phyloP scores from a whole-genome alignment of 805 yeast species.

The Brettanomyces naardenensis region DNA sequence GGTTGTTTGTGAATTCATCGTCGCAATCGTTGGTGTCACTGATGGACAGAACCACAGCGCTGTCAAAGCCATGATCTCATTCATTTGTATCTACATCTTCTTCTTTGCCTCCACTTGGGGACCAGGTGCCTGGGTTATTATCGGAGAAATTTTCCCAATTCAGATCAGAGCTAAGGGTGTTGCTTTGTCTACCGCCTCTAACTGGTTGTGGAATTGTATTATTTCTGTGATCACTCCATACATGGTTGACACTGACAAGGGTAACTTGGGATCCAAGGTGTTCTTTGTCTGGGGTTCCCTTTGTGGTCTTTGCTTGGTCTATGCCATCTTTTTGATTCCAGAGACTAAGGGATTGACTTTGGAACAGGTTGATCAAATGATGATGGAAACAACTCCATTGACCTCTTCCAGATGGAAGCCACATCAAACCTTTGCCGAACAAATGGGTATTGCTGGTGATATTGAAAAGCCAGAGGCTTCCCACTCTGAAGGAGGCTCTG shows the following conservation, averaged over 20 bases:
- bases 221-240: slow-evolving; percentile 74
- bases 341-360: slow-evolving; percentile 76
- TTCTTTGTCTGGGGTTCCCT: slow-evolving; percentile 67
- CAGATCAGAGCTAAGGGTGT: slow-evolving; percentile 70
- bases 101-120: slow-evolving; percentile 84
- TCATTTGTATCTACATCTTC: slow-evolving; percentile 56
- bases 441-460: neutral
- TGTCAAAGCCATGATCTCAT: slow-evolving; percentile 28
- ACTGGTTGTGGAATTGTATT: slow-evolving; percentile 73
- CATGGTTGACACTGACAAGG: slow-evolving; percentile 56
- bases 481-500: too few relatives aligned
- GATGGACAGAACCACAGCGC: slow-evolving; percentile 22
- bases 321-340: slow-evolving; percentile 64
- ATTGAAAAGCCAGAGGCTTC: neutral
- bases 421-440: slow-evolving; percentile 10
- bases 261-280: slow-evolving; percentile 54
- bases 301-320: slow-evolving; percentile 41
- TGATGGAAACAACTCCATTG: slow-evolving; percentile 28
- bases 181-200: slow-evolving; percentile 64
- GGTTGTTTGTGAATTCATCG: slow-evolving; percentile 49
- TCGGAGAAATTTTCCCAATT: slow-evolving; percentile 60
- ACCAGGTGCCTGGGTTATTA: slow-evolving; percentile 66
- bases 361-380: slow-evolving; percentile 63
- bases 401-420: slow-evolving; percentile 29
- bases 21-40: slow-evolving; percentile 34